Evolutionary conservation across 345 rosid species (phyloP).

Genomic region (Rhodomyrtus tomentosa): DNA sequence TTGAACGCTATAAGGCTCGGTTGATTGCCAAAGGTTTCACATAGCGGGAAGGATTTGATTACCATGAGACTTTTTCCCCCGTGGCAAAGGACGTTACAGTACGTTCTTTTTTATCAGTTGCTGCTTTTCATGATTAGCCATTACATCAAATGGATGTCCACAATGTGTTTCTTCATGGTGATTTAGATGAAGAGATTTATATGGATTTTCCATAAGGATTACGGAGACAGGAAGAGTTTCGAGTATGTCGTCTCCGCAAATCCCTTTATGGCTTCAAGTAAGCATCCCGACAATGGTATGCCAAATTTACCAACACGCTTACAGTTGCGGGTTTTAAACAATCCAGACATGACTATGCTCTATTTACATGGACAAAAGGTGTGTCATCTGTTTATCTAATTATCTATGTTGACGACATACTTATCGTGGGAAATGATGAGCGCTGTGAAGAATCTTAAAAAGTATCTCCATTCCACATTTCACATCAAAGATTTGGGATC

Average conservation of each 20-base stretch:
- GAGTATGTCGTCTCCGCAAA: rapidly evolving
- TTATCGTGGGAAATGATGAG: too few species aligned
- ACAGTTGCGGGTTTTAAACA: background rate
- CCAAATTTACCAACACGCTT: background rate
- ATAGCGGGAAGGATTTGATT: background rate
- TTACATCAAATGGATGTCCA: background rate
- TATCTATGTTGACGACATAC: too few species aligned
- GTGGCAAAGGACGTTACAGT: background rate
- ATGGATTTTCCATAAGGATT: background rate
- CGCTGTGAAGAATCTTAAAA: too few species aligned
- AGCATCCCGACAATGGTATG: background rate
- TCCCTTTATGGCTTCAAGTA: background rate
- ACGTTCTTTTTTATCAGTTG: background rate
- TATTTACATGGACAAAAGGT: too few species aligned
- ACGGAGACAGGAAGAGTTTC: background rate
- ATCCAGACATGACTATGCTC: background rate
- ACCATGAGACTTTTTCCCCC: background rate
- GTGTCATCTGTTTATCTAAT: too few species aligned
- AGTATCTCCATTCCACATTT: too few species aligned
- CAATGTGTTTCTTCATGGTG: background rate
- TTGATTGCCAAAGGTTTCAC: background rate
- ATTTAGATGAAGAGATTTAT: background rate
- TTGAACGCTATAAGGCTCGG: background rate
- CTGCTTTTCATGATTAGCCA: too few species aligned
- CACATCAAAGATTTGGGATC: too few species aligned